Percentiles rank a stretch among this genome's conserved stretches.
These are phyloP conservation scores for Clathrospora elynae DNA, from an alignment of 2,329 filamentous ascomycete genomes.

Conservation along the genomic window DNA sequence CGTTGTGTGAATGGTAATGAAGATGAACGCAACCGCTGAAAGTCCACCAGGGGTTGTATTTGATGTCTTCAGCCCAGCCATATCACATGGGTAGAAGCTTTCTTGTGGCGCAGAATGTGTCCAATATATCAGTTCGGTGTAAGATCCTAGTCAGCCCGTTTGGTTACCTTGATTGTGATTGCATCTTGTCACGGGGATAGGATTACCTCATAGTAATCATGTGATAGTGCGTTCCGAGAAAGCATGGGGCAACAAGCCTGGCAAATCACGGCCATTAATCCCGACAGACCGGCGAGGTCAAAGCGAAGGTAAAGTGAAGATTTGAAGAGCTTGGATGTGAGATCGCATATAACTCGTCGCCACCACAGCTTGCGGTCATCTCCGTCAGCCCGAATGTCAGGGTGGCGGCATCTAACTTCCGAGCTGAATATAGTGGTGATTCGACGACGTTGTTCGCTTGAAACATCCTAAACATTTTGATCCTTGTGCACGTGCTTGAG, in stretches of 20 bases:
- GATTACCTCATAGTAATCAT: conserved; percentile 16
- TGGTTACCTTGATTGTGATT: conserved; percentile 15
- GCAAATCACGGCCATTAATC: conserved; percentile 24
- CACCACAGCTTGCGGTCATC: conserved; percentile 19
- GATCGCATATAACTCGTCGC: conserved; percentile 21
- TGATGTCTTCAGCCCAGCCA: conserved; percentile 17
- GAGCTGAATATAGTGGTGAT: conserved; percentile 12
- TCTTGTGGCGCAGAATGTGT: conserved; percentile 23
- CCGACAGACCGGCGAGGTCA: conserved; percentile 24
- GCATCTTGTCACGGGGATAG: conserved; percentile 4
- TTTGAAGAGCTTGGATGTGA: conserved; percentile 17
- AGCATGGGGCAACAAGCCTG: no score
- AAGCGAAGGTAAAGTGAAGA: conserved; percentile 20
- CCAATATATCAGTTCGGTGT: conserved; percentile 26
- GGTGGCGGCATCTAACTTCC: conserved; percentile 9
- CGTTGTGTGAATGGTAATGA: neutral
- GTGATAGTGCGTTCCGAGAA: conserved; percentile 22
- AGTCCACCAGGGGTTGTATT: neutral
- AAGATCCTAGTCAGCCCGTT: conserved; percentile 18
- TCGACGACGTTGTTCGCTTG: conserved; percentile 13
- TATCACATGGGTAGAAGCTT: conserved; percentile 27
- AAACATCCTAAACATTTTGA: conserved; percentile 15
- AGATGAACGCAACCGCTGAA: no score
- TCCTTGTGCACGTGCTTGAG: conserved; percentile 12
- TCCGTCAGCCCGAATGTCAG: conserved; percentile 17